Conservation (phyloP, 2,329 filamentous ascomycete genomes). For the Talaromyces sp. region DNA sequence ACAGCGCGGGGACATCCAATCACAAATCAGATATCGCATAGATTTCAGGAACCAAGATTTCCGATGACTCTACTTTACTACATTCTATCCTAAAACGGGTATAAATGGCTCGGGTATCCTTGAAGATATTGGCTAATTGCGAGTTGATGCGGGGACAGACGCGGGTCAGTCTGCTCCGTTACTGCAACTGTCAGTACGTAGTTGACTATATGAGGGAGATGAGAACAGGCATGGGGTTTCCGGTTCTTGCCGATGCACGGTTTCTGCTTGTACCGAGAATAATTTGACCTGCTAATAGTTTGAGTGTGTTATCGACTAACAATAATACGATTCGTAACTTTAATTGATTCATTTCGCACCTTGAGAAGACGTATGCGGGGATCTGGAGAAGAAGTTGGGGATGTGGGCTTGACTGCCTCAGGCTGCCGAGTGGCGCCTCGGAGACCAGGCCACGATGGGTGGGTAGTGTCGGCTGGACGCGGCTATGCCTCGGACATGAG, state of each 20-base stretch:
- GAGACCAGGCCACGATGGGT: not conserved
- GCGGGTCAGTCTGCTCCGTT: slow-evolving; percentile 19
- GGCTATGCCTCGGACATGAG: not conserved
- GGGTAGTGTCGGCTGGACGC: not conserved
- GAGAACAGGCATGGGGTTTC: not conserved
- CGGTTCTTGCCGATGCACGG: slow-evolving; percentile 14
- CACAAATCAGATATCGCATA: not conserved
- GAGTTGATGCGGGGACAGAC: slow-evolving; percentile 9
- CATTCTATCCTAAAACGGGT: not conserved
- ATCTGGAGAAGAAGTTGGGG: slow-evolving; percentile 2
- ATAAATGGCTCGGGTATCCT: not conserved
- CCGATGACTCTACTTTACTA: not conserved
- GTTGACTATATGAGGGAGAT: not conserved
- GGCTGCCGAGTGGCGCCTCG: not conserved
- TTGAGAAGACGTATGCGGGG: not conserved
- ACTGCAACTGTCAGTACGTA: not conserved
- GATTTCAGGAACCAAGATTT: not conserved
- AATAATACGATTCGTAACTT: no score
- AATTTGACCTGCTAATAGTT: not conserved
- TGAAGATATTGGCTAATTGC: not conserved
- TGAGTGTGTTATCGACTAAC: not conserved
- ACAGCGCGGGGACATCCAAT: not conserved
- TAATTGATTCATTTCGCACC: no score
- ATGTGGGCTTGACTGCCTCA: not conserved
- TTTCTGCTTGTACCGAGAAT: not conserved